A percentile compares a stretch with the other conserved stretches of the same genome.
phyloP scores from a whole-genome alignment of 768 basidiomycete genomes.

The Lyophyllum semitale region DNA sequence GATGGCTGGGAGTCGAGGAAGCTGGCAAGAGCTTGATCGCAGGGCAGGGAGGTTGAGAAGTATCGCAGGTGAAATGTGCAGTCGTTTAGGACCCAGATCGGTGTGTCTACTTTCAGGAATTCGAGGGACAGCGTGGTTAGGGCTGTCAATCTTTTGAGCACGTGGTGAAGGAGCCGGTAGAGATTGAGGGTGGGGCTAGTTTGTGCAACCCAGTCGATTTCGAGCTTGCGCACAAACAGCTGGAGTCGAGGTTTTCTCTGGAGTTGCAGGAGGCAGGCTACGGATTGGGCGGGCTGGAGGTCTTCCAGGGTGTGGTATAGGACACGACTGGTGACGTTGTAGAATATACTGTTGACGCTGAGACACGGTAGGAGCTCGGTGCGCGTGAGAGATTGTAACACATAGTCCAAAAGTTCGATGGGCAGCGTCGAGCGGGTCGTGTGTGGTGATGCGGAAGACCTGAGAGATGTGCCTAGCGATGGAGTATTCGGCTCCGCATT shows the following conservation, averaged over 20 bases:
- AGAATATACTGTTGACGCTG: conserved; percentile 27
- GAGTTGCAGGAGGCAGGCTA: conserved; percentile 43
- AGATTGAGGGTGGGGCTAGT: conserved; percentile 45
- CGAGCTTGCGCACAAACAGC: conserved; percentile 44
- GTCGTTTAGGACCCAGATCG: conserved; percentile 51
- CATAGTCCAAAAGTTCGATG: conserved; percentile 33
- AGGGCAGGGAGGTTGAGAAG: conserved; percentile 60
- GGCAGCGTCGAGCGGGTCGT: conserved; percentile 23
- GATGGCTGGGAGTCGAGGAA: conserved; percentile 54
- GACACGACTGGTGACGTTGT: conserved; percentile 26
- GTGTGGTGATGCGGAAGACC: background rate
- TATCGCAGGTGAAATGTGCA: conserved; percentile 45
- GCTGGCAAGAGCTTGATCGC: conserved; percentile 42
- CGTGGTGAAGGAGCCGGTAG: conserved; percentile 48
- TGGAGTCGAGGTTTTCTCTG: conserved; percentile 36
- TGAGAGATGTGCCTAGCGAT: background rate
- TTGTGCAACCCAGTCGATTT: conserved; percentile 39
- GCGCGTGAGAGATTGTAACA: conserved; percentile 22
- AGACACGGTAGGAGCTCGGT: conserved; percentile 24
- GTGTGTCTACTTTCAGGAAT: conserved; percentile 39
- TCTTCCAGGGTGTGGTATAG: conserved; percentile 37
- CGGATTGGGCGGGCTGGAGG: conserved; percentile 25
- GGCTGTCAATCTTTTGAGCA: conserved; percentile 37
- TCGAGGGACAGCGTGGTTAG: conserved; percentile 52
- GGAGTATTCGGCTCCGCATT: background rate